These are phyloP conservation scores for Datura wrightii DNA, from an alignment of 257 asterid genomes.

Conservation along the genomic window DNA sequence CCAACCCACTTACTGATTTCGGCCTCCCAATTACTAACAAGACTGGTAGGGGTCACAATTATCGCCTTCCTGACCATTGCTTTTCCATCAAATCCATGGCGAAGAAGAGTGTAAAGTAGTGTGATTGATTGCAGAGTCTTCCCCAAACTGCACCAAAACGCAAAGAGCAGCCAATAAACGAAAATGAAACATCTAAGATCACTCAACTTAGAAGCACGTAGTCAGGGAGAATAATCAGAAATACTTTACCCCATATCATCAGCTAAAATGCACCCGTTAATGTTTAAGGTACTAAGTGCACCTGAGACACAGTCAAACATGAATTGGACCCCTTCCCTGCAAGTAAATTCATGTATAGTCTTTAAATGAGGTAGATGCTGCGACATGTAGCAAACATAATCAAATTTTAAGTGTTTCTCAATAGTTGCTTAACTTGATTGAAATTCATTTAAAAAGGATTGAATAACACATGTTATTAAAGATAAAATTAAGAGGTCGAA, in stretches of 20 bases:
- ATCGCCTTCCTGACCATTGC: constrained; percentile 89
- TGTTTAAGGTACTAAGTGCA: constrained; percentile 60
- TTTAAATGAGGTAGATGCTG: constrained; percentile 34
- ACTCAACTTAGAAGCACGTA: constrained; percentile 17
- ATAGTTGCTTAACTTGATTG: constrained; percentile 1
- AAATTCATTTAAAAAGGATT: neutral
- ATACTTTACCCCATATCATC: constrained; percentile 95
- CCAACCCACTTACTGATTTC: constrained; percentile 97
- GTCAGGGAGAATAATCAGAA: constrained; percentile 33
- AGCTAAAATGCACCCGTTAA: constrained; percentile 97
- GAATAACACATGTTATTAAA: neutral
- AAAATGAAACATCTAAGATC: neutral
- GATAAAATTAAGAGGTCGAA: neutral
- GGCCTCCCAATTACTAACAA: constrained; percentile 97
- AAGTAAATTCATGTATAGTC: constrained; percentile 44
- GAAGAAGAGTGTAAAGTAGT: constrained; percentile 85
- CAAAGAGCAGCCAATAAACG: constrained; percentile 31
- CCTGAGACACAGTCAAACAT: constrained; percentile 99
- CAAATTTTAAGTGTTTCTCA: neutral
- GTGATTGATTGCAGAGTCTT: constrained; percentile 97
- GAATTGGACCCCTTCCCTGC: constrained; percentile 99
- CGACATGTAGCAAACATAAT: neutral
- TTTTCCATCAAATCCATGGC: constrained; percentile 90
- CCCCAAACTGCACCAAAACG: constrained; percentile 71
- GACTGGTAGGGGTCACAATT: constrained; percentile 96